phyloP scores from a whole-genome alignment of 2,329 filamentous ascomycete species.

The Colletotrichum sp. region DNA sequence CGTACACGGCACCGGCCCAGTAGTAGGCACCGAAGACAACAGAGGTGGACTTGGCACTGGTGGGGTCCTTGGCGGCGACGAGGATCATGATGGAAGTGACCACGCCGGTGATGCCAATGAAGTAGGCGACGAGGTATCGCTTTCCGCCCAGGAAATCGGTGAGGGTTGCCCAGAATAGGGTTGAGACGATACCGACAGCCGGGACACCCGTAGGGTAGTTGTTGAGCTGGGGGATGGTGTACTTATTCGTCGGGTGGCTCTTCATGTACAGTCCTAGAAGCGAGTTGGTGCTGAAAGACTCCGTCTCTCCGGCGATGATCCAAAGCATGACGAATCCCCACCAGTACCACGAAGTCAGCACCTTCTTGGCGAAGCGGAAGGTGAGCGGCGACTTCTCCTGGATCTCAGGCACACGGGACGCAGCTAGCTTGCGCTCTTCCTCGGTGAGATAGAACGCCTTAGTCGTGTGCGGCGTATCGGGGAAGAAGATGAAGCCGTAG shows the following conservation, averaged over 20 bases:
- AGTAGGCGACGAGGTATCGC: conserved; percentile 70
- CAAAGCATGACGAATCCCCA: conserved; percentile 71
- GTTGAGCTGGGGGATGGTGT: conserved; percentile 55
- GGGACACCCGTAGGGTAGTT: conserved; percentile 63
- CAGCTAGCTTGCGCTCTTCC: conserved; percentile 43
- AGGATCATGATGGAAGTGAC: conserved; percentile 68
- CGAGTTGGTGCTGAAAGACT: conserved; percentile 72
- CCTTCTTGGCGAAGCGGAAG: conserved; percentile 55
- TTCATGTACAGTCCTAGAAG: conserved; percentile 59
- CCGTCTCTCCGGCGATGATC: conserved; percentile 74
- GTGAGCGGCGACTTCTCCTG: conserved; percentile 50
- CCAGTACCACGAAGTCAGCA: conserved; percentile 67
- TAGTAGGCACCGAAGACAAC: conserved; percentile 71
- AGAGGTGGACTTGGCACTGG: conserved; percentile 45
- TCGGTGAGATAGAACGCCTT: conserved; percentile 40
- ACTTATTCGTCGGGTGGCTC: conserved; percentile 46
- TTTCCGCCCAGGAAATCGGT: conserved; percentile 70
- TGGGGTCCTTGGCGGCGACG: conserved; percentile 48
- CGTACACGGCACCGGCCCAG: conserved; percentile 73
- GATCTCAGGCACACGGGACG: conserved; percentile 42
- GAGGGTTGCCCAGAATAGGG: conserved; percentile 72
- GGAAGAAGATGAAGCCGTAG: conserved; percentile 55
- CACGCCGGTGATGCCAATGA: conserved; percentile 69
- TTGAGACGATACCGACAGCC: conserved; percentile 62
- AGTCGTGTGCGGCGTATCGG: conserved; percentile 48